Conservation (phyloP, 352 stramenopile species). For the Globisporangium carolinianum region DNA sequence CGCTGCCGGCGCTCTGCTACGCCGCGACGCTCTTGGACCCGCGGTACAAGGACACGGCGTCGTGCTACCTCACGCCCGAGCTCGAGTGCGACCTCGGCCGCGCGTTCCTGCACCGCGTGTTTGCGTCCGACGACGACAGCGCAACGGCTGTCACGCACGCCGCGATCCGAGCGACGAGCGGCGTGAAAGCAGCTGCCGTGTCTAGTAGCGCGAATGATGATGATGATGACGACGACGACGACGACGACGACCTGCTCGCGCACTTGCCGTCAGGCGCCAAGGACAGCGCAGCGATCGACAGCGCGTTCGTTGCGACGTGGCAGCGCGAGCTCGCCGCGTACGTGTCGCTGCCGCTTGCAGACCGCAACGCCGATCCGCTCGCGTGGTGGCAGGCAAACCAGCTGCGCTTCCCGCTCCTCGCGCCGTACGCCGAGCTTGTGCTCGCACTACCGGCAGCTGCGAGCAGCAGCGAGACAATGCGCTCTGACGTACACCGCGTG, state of each 20-base stretch:
- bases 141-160: conserved; percentile 12
- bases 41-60: conserved; percentile 77
- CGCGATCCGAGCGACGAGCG: conserved; percentile 16
- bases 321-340: conserved; percentile 72
- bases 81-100: conserved; percentile 49
- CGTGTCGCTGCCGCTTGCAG: conserved; percentile 58
- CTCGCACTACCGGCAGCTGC: conserved; percentile 57
- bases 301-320: conserved; percentile 56
- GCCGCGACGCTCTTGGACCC: conserved; percentile 71
- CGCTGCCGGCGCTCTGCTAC: conserved; percentile 48
- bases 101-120: conserved; percentile 45
- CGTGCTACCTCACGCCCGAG: conserved; percentile 60
- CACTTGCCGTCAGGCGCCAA: conserved; percentile 55
- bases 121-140: conserved; percentile 27
- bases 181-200: not conserved
- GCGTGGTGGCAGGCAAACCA: conserved; percentile 77
- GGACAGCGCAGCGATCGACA: conserved; percentile 30
- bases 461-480: conserved; percentile 48
- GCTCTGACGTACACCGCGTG: conserved; percentile 40
- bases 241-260: conserved; percentile 67
- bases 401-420: conserved; percentile 68
- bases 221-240: conserved; percentile 25
- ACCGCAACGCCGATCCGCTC: conserved; percentile 69
- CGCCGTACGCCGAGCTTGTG: conserved; percentile 69
- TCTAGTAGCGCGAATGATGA: conserved; percentile 1